A percentile compares a stretch with the other conserved stretches of the same genome.
These are phyloP conservation scores for Aphanomyces euteiches DNA, from an alignment of 352 stramenopile genomes.

Conservation along the genomic window DNA sequence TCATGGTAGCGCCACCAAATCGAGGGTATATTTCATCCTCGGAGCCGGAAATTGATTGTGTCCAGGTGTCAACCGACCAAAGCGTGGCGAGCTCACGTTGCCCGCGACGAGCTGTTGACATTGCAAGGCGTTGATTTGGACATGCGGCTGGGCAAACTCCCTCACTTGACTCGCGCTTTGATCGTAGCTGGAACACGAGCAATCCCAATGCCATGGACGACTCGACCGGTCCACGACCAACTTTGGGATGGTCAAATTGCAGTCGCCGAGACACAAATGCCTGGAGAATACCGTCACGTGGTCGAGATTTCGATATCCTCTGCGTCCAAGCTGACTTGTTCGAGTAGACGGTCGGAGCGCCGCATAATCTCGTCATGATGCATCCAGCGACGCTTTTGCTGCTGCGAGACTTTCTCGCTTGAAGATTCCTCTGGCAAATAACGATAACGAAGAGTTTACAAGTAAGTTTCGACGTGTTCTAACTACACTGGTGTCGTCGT, in stretches of 20 bases:
- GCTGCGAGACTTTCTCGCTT: neutral
- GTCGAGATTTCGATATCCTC: conserved; percentile 33
- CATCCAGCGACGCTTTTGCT: neutral
- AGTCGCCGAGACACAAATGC: conserved; percentile 59
- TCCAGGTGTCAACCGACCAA: conserved; percentile 12
- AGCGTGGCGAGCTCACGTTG: conserved; percentile 36
- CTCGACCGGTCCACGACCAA: conserved; percentile 45
- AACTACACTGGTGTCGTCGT: too few species aligned
- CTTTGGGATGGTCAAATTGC: conserved; percentile 65
- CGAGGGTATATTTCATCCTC: conserved; percentile 40
- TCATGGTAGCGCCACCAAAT: conserved; percentile 71
- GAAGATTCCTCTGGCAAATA: neutral
- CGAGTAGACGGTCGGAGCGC: neutral
- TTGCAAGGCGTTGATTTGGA: conserved; percentile 46
- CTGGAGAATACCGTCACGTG: conserved; percentile 64
- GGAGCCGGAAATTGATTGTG: neutral
- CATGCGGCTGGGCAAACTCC: conserved; percentile 58
- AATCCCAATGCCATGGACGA: conserved; percentile 66
- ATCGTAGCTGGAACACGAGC: conserved; percentile 60
- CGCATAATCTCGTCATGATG: neutral
- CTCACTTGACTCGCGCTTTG: conserved; percentile 53
- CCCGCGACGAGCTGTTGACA: conserved; percentile 52
- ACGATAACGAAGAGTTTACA: too few species aligned
- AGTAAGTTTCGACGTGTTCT: too few species aligned
- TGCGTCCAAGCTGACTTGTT: neutral